Base-by-base conservation (phyloP, 768 basidiomycete genomes). In the Pleurotus tuber-regium region DNA sequence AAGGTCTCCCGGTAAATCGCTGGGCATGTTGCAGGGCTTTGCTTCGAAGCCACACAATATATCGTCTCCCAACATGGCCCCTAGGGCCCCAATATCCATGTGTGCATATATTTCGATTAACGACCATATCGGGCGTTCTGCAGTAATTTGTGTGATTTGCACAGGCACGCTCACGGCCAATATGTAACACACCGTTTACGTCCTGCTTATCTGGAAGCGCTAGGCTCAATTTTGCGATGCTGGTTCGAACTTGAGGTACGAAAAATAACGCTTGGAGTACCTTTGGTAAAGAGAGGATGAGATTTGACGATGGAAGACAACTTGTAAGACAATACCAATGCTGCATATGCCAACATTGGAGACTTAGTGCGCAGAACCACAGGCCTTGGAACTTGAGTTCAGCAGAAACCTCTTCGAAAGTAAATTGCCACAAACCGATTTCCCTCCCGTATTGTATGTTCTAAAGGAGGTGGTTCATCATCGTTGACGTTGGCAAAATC, bases 21-120 rank as follows among this genome's bases (percentile, higher is more conserved):
- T 41, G 4, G 71, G 49, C 49, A 64, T 63, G 47, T 70, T 42
- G 57, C 71, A 69, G 4, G 72, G 65, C 11, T 65, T 63, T 4
- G 78, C 71, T 2, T 70, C 61, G 48, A 86, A 72, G 0, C 74
- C 74, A 2, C 72, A 66, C 21, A 87, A 63, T 4, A 75, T 67
- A 9, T 75, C 70, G 26, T 77, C 77, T 33, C 82, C 78, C 26
- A 78, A 72, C 18, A 89, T 74, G 30, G 80, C 75, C 28, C 77
- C 73, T 9, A 88, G 60, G 11, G 76, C 71, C 4, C 81, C 85
- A 9, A 87, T 68, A 56, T 90, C 87, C 72, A 90, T 76, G 57
- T 87, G 79, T 2, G 80, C 77, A 61, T 84, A 87, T 38, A 85
- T 72, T 62, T 88, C 86, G 39, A 85, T 70, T 36, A 88, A 64